Evolutionary conservation across 306 rosid genomes (phyloP).

Genomic region (Cucumis cinereus): DNA sequence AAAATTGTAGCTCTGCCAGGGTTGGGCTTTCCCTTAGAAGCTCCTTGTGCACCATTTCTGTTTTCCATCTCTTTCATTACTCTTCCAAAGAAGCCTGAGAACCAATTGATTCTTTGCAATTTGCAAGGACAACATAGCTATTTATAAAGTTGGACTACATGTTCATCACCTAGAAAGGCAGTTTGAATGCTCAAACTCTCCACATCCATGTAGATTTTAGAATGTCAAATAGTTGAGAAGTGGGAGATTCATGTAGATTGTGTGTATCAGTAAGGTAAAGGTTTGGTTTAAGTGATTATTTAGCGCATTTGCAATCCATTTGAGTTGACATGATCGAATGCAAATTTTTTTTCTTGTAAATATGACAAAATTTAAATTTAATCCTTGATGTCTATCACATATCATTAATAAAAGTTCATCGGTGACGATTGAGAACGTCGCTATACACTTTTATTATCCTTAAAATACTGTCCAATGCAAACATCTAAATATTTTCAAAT

Average conservation of each 20-base stretch:
- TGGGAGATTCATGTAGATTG: conserved; percentile 38
- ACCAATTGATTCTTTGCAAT: neutral
- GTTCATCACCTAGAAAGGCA: neutral
- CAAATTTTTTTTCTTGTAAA: too few species aligned
- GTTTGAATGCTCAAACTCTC: neutral
- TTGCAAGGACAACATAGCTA: neutral
- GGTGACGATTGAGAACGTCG: too few species aligned
- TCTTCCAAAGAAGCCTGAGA: neutral
- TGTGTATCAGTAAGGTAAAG: conserved; percentile 9
- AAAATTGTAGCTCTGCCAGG: conserved; percentile 61
- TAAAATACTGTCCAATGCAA: too few species aligned
- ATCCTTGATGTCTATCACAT: too few species aligned
- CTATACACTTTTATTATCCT: too few species aligned
- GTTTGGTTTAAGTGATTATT: conserved; percentile 19
- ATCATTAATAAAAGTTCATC: too few species aligned
- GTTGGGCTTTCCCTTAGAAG: conserved; percentile 24
- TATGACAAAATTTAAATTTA: too few species aligned
- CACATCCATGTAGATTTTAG: neutral
- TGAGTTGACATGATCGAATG: too few species aligned
- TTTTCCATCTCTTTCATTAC: conserved; percentile 40
- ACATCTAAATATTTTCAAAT: too few species aligned
- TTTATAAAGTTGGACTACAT: conserved; percentile 22
- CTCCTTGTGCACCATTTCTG: conserved; percentile 13
- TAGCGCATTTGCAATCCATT: too few species aligned
- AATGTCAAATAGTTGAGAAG: conserved; percentile 35